Evolutionary conservation across 495 filamentous ascomycete genomes (phyloP).

Genomic region (Friedmanniomyces simplex): DNA sequence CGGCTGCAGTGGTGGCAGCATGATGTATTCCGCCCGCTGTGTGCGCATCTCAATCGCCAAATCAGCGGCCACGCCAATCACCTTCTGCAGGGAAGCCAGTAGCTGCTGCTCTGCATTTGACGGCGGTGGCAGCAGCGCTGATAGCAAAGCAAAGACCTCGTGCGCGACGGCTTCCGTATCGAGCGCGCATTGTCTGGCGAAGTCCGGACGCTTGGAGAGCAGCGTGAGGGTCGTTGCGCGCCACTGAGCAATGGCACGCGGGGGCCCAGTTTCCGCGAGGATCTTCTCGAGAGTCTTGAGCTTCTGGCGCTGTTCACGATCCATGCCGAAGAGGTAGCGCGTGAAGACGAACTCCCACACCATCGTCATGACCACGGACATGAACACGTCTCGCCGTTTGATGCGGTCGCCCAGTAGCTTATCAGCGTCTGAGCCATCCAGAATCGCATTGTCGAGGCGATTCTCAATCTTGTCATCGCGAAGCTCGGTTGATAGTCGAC

Average conservation of each 20-base stretch:
- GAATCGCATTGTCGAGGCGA: constrained; percentile 81
- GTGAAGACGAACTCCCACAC: constrained; percentile 97
- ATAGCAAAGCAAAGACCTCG: constrained; percentile 70
- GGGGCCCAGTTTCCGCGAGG: constrained; percentile 70
- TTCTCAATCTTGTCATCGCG: constrained; percentile 82
- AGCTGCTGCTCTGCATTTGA: constrained; percentile 62
- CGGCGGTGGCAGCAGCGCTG: constrained; percentile 71
- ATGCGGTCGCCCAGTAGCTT: constrained; percentile 75
- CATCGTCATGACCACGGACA: constrained; percentile 96
- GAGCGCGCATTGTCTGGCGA: constrained; percentile 61
- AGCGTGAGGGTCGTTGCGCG: constrained; percentile 86
- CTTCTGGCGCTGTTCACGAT: constrained; percentile 91
- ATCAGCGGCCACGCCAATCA: constrained; percentile 71
- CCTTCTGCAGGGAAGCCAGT: constrained; percentile 67
- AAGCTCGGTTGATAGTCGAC: constrained; percentile 68
- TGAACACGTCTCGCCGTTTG: constrained; percentile 80
- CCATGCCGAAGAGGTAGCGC: constrained; percentile 95
- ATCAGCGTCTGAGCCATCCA: constrained; percentile 88
- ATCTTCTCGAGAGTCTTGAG: constrained; percentile 88
- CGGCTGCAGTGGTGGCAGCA: constrained; percentile 90
- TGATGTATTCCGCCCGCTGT: constrained; percentile 90
- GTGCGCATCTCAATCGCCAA: constrained; percentile 94
- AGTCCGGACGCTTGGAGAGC: constrained; percentile 63
- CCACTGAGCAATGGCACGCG: constrained; percentile 83
- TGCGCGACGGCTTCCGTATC: constrained; percentile 86